phyloP scores from a whole-genome alignment of 768 basidiomycete genomes.

The Kwoniella newhampshirensis region DNA sequence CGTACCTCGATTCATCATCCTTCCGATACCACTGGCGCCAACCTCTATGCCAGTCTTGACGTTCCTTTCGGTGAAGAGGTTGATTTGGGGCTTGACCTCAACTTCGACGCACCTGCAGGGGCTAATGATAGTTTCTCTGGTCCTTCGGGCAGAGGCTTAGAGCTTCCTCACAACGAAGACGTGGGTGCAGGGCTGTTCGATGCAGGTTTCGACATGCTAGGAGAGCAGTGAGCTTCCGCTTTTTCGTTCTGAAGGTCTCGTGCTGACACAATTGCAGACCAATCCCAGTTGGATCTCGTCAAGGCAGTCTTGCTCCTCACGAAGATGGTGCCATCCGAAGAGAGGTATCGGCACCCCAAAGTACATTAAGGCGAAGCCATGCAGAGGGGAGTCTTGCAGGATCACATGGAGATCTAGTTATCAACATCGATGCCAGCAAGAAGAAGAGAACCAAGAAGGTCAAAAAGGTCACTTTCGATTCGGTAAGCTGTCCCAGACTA shows the following conservation, averaged over 20 bases:
- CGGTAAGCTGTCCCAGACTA: constrained; percentile 5
- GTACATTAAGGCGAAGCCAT: neutral
- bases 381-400: neutral
- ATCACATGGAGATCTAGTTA: constrained; percentile 10
- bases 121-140: constrained; percentile 26
- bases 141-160: constrained; percentile 22
- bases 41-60: constrained; percentile 15
- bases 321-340: neutral
- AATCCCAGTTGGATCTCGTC: neutral
- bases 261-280: neutral
- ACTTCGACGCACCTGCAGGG: neutral
- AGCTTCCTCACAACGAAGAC: constrained; percentile 7
- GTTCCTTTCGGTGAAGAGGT: constrained; percentile 22
- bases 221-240: neutral
- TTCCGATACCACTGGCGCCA: constrained; percentile 19
- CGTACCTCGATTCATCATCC: constrained; percentile 26
- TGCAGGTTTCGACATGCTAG: neutral
- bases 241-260: neutral
- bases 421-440: constrained; percentile 8
- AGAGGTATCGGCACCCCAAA: neutral
- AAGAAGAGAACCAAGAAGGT: constrained; percentile 13
- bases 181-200: constrained; percentile 1
- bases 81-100: constrained; percentile 21
- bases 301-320: constrained; percentile 1
- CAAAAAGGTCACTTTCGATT: constrained; percentile 21